Evolutionary conservation across 257 asterid genomes (phyloP), one percentile per base, ranked within the genome.

Genomic region (Gynochthodes officinalis): DNA sequence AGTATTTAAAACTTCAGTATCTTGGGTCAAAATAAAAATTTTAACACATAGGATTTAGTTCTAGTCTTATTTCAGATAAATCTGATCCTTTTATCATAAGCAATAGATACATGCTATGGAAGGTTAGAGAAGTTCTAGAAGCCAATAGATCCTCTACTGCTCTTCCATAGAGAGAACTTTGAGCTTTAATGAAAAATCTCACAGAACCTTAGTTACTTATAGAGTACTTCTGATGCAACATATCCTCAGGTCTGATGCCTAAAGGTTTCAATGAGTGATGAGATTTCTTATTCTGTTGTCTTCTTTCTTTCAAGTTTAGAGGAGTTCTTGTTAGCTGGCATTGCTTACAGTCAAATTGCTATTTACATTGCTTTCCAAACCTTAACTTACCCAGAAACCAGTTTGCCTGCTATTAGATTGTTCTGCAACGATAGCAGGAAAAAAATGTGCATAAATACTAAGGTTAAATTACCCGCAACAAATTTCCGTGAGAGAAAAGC

Each of bases 401-500:
- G 52, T 64, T 64, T 44, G 19, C 50, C 46, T 64, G 11, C 32
- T 21, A 10, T 40, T n/a, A 10, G 68, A 63, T 35, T 16, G 30
- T 63, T 27, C 30, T 18, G 68, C 30, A 63, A 37, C 23, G 37
- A 61, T 9, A 63, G 18, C 21, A 43, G 70, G 54, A 63, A 46
- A 18, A 28, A 12, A 30, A 73, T 44, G 44, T 21, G 5, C 44
- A 72, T 59, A 43, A 25, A 19, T 54, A 27, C 54, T 32, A 42
- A 21, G 6, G 71, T 42, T 62, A 72, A 79, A 74, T 73, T 85
- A 95, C 99, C 88, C 94, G 89, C 78, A 95, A 80, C 87, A 95
- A 87, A 86, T 95, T 95, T 75, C 99, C 99, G 77, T 73, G 87
- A 49, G 98, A 70, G 86, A 95, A 95, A 76, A 95, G 97, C 87